Evolutionary conservation across 371 early-diverging fungal species (phyloP).

Genomic region (Sanchytrium tribonematis): DNA sequence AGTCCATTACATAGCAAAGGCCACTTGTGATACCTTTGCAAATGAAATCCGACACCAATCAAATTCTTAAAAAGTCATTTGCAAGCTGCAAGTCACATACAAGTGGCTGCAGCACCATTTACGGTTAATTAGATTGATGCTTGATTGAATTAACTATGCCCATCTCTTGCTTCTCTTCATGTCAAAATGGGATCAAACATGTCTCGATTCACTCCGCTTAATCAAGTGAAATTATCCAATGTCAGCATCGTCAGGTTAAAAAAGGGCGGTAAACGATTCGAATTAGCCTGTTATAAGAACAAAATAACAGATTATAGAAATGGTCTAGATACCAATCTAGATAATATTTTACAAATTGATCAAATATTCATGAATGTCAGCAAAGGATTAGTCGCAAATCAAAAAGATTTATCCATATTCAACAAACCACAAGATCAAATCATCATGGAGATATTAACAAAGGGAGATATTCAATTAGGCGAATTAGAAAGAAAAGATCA

Average conservation of each 20-base stretch:
- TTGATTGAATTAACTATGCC: no score
- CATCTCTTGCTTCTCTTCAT: no score
- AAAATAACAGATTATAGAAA: conserved; percentile 88
- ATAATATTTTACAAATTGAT: conserved; percentile 79
- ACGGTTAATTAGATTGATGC: no score
- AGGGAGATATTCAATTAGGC: conserved; percentile 82
- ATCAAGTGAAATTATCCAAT: conserved; percentile 4
- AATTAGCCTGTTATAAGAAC: conserved; percentile 93
- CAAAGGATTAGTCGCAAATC: conserved; percentile 72
- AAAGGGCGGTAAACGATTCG: conserved; percentile 89
- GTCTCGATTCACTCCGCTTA: conserved; percentile 2
- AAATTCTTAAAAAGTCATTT: no score
- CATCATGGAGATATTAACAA: conserved; percentile 39
- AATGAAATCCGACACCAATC: no score
- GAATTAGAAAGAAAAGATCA: conserved; percentile 73
- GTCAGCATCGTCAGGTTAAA: conserved; percentile 49
- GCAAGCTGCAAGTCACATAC: no score
- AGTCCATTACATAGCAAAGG: no score
- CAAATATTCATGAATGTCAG: conserved; percentile 76
- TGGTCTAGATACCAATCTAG: conserved; percentile 73
- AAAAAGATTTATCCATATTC: conserved; percentile 38
- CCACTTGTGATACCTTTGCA: no score
- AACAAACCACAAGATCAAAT: neutral
- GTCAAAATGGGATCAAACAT: no score
- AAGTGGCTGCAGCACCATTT: no score